A percentile compares a stretch with the other conserved stretches of the same genome.
These are phyloP conservation scores for Rhododendron henanense DNA, from an alignment of 148 eudicot genomes.

Conservation along the genomic window DNA sequence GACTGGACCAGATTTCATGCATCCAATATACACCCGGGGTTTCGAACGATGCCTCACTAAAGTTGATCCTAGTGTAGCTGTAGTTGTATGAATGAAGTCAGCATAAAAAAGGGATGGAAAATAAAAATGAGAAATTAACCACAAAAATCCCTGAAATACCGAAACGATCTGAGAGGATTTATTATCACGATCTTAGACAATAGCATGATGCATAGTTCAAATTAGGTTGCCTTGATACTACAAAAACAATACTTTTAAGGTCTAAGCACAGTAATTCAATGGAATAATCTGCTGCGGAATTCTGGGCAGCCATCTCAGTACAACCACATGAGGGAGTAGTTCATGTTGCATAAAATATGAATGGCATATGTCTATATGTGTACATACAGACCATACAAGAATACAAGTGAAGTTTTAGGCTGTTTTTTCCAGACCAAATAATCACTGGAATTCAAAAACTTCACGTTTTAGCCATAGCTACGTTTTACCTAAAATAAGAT, in stretches of 20 bases:
- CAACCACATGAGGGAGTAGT: background rate
- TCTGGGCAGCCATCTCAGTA: background rate
- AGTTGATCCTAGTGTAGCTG: conserved; percentile 69
- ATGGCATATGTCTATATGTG: background rate
- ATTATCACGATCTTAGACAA: background rate
- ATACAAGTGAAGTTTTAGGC: background rate
- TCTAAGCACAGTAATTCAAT: background rate
- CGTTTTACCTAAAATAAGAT: background rate
- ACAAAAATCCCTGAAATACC: background rate
- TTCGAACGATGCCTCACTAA: conserved; percentile 57
- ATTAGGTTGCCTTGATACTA: background rate
- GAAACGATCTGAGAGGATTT: background rate
- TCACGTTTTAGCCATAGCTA: background rate
- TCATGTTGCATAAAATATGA: background rate
- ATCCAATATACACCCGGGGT: conserved; percentile 73
- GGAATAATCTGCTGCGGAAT: background rate
- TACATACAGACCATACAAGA: background rate
- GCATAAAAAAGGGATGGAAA: background rate
- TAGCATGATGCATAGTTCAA: background rate
- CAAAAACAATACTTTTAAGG: background rate
- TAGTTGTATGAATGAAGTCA: conserved; percentile 3
- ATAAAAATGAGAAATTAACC: background rate
- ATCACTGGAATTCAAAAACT: background rate
- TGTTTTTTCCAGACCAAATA: background rate
- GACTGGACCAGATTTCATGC: conserved; percentile 97